Evolutionary conservation across 352 stramenopile species (phyloP), one percentile per base, ranked within the genome.

Genomic region (Pythium graminicola): DNA sequence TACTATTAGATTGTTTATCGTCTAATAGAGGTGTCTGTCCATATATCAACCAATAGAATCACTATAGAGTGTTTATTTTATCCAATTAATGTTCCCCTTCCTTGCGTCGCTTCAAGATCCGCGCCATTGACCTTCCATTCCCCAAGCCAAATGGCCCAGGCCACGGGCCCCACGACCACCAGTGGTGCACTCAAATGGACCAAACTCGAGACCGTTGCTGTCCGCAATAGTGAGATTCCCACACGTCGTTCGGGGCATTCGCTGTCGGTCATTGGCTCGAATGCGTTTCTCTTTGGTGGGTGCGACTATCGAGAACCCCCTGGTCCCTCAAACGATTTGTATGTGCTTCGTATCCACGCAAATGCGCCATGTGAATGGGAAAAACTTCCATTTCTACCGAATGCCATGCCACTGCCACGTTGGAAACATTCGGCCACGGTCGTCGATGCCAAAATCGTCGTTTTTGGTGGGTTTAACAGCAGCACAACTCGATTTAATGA

Each of bases 391-490:
- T 80, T 84, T 13, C 51, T 65, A 0, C 45, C 69, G 6, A 53
- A 32, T 2, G 45, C 45, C 9, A 59, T 52, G 46, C 88, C 78
- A 13, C 50, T 64, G 52, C 78, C 73, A 26, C 65, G 88, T 22
- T 96, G 88, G 82, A 89, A 97, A 54, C 94, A 98, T 69, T 95
- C 83, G 50, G 87, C 88, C 22, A 92, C 81, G 4, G 72, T 89
- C 43, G 80, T 96, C 50, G 81, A 92, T 72, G 76, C 76, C 58
- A 87, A 88, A 61, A 93, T 97, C 39, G 77, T 97, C 32, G 62
- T 98, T 13, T 98, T 99, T 67, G 95, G 95, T 7, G 95, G 95
- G 7, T 98, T 98, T 63, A 81, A 91, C 50, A 96, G 67, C 55
- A 86, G 75, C 53, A 76, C 74, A 2, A 70, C 70, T 42, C 76